phyloP scores from a whole-genome alignment of 2,329 filamentous ascomycete genomes.

The Paraconiothyrium brasiliense region DNA sequence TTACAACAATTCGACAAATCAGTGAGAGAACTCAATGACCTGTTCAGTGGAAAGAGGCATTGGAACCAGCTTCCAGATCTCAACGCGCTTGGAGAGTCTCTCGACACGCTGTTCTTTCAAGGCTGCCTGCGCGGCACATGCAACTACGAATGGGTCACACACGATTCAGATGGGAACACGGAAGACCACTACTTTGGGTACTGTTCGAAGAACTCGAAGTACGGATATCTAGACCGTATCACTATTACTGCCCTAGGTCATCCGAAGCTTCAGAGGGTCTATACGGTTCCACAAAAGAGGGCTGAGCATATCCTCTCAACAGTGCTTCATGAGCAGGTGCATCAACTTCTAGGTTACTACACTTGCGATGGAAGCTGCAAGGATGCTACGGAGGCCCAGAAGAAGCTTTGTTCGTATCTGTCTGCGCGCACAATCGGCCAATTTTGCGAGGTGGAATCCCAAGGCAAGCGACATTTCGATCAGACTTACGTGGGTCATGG shows the following conservation, averaged over 20 bases:
- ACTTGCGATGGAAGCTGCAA: background rate
- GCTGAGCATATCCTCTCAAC: background rate
- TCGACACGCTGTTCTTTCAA: background rate
- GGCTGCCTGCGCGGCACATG: background rate
- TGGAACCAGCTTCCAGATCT: background rate
- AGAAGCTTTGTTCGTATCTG: background rate
- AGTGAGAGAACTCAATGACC: background rate
- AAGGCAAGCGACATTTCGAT: background rate
- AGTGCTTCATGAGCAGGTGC: background rate
- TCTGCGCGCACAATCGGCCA: background rate
- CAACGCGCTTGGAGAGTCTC: background rate
- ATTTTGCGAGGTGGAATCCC: background rate
- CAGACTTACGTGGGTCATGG: background rate
- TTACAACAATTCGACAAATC: background rate
- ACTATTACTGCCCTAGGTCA: background rate
- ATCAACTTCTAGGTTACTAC: background rate
- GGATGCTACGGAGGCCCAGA: background rate
- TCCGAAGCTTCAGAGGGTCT: background rate
- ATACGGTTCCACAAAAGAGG: background rate
- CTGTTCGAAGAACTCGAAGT: background rate
- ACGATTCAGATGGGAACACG: background rate
- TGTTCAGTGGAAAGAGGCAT: background rate
- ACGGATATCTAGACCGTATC: background rate
- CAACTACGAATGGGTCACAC: background rate
- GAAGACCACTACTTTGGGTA: background rate